Evolutionary conservation across 2,329 filamentous ascomycete species (phyloP).

Genomic region (Arthrinium phaeospermum): DNA sequence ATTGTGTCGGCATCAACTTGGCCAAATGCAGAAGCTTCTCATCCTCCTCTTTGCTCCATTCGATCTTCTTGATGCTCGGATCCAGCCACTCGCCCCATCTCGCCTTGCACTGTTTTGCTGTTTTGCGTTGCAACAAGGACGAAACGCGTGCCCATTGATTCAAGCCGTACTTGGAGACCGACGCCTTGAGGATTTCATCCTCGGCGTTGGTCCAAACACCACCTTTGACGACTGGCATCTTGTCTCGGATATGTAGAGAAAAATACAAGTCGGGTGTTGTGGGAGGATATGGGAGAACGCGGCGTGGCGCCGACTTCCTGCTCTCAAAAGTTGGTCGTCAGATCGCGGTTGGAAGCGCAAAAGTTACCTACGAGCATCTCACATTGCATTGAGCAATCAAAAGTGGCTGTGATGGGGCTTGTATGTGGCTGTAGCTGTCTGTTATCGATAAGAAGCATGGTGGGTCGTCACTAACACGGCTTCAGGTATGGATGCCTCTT

Average conservation of each 20-base stretch:
- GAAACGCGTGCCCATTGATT: conserved; percentile 99
- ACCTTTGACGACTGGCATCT: conserved; percentile 76
- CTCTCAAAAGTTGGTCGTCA: conserved; percentile 10
- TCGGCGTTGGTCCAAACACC: conserved; percentile 73
- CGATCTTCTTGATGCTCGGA: conserved; percentile 96
- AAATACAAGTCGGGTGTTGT: not conserved
- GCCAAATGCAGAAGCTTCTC: conserved; percentile 96
- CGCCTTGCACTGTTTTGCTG: conserved; percentile 98
- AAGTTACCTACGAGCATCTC: conserved; percentile 6
- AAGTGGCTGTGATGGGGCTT: not conserved
- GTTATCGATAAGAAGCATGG: not conserved
- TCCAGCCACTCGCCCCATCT: conserved; percentile 99
- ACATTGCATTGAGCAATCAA: not conserved
- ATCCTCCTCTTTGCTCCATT: conserved; percentile 98
- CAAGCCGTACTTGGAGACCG: conserved; percentile 91
- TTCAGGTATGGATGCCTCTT: no score
- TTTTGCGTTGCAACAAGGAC: conserved; percentile 94
- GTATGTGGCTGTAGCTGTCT: not conserved
- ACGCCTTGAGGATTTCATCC: conserved; percentile 97
- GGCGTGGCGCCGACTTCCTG: conserved; percentile 15
- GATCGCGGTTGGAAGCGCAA: conserved; percentile 11
- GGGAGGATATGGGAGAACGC: not conserved
- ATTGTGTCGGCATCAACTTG: conserved; percentile 99
- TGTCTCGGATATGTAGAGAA: conserved; percentile 27
- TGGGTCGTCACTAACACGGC: not conserved